Evolutionary conservation across 345 rosid species (phyloP).

Genomic region (Passiflora organensis): DNA sequence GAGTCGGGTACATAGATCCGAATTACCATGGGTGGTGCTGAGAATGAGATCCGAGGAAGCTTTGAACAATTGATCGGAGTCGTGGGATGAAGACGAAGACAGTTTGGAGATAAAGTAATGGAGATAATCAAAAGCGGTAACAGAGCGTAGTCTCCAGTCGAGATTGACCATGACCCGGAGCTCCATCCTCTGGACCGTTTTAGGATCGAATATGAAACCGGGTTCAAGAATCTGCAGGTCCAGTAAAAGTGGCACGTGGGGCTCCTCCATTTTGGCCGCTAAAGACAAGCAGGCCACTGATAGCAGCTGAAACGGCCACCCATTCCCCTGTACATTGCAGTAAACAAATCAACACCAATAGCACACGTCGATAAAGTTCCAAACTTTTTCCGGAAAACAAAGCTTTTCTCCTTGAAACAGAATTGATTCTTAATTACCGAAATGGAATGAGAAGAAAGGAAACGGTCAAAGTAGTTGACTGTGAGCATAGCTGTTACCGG

Average conservation of each 20-base stretch:
- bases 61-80: conserved; percentile 21
- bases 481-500: conserved; percentile 51
- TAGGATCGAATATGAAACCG: conserved; percentile 48
- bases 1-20: not conserved
- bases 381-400: conserved; percentile 15
- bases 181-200: conserved; percentile 57
- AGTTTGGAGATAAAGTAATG: conserved; percentile 37
- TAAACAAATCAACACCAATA: not conserved
- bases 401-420: too few relatives aligned
- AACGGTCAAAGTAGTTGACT: conserved; percentile 60
- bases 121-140: conserved; percentile 57
- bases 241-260: conserved; percentile 39
- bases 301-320: conserved; percentile 66
- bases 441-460: conserved; percentile 43
- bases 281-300: conserved; percentile 65
- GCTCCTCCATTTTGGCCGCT: conserved; percentile 67
- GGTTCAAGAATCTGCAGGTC: conserved; percentile 52
- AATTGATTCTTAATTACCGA: too few relatives aligned
- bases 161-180: conserved; percentile 46
- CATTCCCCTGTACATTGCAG: conserved; percentile 15
- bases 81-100: conserved; percentile 19
- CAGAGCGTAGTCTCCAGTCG: conserved; percentile 46
- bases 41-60: conserved; percentile 51
- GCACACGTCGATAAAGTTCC: not conserved
- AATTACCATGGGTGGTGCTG: conserved; percentile 48